Evolutionary conservation across 495 filamentous ascomycete species (phyloP), one percentile per base, ranked within the genome.

Genomic region (Geopyxis carbonaria): DNA sequence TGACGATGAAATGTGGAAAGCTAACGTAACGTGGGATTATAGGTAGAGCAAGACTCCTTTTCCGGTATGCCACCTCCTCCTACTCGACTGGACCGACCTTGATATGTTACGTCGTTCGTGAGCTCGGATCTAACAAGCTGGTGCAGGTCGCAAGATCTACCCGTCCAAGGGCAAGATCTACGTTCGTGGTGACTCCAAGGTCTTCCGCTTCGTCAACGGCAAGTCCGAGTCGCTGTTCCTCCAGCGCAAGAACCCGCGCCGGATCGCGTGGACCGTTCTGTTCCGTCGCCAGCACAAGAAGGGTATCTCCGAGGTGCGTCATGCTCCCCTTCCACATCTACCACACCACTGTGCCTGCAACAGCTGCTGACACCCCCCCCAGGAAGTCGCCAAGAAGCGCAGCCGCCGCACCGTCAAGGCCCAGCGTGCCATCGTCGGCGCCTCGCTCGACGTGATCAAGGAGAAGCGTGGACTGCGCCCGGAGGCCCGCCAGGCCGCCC

Each of bases 301-400:
- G 83, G 89, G 89, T 77, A 86, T 95, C 71, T 89, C 87, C 72
- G 89, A 99, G 83, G 89, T 95, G 74, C 67, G 78, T 67, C 40
- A 48, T 28, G n/a, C n/a, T 29, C 10, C 16, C 31, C 31, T n/a
- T 34, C 31, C 10, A 34, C 31, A 18, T 30, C 27, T n/a, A n/a
- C n/a, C n/a, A n/a, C n/a, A n/a, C n/a, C n/a, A n/a, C n/a, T 24
- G 31, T 3, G n/a, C 3, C 31, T 15, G 31, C 16, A 22, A 22
- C 21, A 10, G 22, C 24, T 41, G n/a, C 50, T 46, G 22, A 58
- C 38, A 34, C 11, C 36, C 34, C 38, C 27, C 10, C 69, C 64
- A 99, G 89, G 89, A 99, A 76, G 75, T 91, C 57, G 83, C 86
- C 69, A 99, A 99, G 80, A 94, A 94, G 76, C 85, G 89, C 59